These are phyloP conservation scores for Alnus rubra DNA, from an alignment of 306 rosid genomes.

Conservation along the genomic window DNA sequence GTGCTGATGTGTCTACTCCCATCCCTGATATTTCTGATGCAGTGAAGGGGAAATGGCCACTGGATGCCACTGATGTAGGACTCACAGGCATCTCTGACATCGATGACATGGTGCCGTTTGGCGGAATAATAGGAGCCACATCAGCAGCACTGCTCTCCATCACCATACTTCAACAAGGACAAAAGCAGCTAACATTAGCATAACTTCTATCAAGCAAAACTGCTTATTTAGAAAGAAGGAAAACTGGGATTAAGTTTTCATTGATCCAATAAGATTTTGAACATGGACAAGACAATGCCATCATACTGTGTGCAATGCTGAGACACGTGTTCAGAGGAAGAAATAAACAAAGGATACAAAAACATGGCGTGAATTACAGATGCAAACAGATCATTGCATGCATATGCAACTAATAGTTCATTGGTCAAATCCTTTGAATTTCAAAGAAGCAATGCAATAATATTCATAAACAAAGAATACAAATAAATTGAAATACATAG, in stretches of 20 bases:
- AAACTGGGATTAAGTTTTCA: conserved; percentile 8
- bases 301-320: conserved; percentile 2
- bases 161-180: conserved; percentile 66
- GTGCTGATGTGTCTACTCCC: conserved; percentile 76
- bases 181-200: conserved; percentile 44
- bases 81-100: conserved; percentile 90
- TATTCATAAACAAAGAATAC: conserved; percentile 7
- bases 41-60: conserved; percentile 95
- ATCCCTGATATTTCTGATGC: conserved; percentile 95
- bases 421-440: conserved; percentile 10
- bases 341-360: not conserved
- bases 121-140: conserved; percentile 64
- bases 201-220: conserved; percentile 25
- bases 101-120: conserved; percentile 63
- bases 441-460: conserved; percentile 4
- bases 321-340: not conserved
- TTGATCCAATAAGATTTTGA: conserved; percentile 8
- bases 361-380: not conserved
- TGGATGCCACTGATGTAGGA: conserved; percentile 95
- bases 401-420: conserved; percentile 3
- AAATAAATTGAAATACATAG: conserved; percentile 20
- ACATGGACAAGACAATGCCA: conserved; percentile 8
- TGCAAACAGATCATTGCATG: conserved; percentile 19
- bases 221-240: not conserved
- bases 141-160: conserved; percentile 68